Conservation (phyloP, 768 basidiomycete genomes). For the Mycena crocata region DNA sequence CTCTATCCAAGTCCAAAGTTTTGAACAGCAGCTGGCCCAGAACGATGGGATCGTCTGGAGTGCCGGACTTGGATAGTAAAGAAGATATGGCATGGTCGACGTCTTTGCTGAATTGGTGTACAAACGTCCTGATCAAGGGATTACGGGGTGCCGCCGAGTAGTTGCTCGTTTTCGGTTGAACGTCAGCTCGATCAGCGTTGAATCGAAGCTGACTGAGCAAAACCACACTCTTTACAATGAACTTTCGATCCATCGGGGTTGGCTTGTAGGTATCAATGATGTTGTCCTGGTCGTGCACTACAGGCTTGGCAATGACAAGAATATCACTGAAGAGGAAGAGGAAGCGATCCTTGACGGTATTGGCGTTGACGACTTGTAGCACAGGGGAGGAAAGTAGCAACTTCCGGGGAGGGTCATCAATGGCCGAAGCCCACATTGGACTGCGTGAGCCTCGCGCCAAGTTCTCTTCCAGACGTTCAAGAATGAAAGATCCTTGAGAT, state of each 20-base stretch:
- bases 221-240: conserved; percentile 91
- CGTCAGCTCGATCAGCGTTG: conserved; percentile 74
- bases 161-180: conserved; percentile 56
- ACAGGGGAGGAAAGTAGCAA: conserved; percentile 87
- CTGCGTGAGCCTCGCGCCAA: conserved; percentile 71
- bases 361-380: conserved; percentile 92
- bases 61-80: conserved; percentile 71
- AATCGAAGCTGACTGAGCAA: conserved; percentile 78
- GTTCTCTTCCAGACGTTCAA: conserved; percentile 79
- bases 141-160: conserved; percentile 59
- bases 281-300: conserved; percentile 75
- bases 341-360: conserved; percentile 95
- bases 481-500: conserved; percentile 63
- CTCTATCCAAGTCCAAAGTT: conserved; percentile 84
- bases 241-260: conserved; percentile 79
- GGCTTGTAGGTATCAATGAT: conserved; percentile 64
- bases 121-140: conserved; percentile 76
- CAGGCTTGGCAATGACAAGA: conserved; percentile 92
- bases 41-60: conserved; percentile 74
- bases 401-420: conserved; percentile 91
- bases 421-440: conserved; percentile 68
- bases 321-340: conserved; percentile 98
- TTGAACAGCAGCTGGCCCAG: conserved; percentile 86
- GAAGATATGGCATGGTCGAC: conserved; percentile 83
- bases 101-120: conserved; percentile 82